Evolutionary conservation across 2,329 filamentous ascomycete genomes (phyloP).

Genomic region (Talaromyces sp.): DNA sequence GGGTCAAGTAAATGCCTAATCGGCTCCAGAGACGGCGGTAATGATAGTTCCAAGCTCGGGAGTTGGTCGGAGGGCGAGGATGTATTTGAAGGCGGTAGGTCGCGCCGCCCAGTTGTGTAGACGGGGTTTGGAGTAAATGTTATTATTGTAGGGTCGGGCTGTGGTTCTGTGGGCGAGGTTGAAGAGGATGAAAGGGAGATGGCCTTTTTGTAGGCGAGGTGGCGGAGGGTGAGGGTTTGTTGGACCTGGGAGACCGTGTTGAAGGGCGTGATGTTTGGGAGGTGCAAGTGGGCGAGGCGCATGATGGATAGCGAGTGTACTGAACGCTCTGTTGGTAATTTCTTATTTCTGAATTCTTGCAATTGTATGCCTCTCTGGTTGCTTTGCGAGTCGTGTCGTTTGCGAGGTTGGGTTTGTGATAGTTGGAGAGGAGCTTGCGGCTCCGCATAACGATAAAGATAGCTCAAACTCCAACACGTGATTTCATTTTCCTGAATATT

Average conservation of each 20-base stretch:
- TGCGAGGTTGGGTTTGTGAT: neutral
- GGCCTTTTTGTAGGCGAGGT: conserved; percentile 60
- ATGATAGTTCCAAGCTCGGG: conserved; percentile 39
- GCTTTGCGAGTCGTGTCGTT: too few relatives aligned
- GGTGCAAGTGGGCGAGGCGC: conserved; percentile 60
- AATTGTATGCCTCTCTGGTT: too few relatives aligned
- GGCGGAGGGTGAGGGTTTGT: conserved; percentile 52
- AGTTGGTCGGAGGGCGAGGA: conserved; percentile 22
- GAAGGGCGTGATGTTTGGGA: conserved; percentile 56
- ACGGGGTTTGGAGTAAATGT: conserved; percentile 80
- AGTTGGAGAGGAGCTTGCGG: neutral
- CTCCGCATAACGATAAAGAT: neutral
- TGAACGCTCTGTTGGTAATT: conserved; percentile 23
- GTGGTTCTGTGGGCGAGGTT: conserved; percentile 38
- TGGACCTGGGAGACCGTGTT: conserved; percentile 55
- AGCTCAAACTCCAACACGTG: conserved; percentile 13
- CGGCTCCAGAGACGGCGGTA: conserved; percentile 35
- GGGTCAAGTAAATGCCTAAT: conserved; percentile 32
- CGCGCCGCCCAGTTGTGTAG: conserved; percentile 86
- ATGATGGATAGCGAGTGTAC: conserved; percentile 30
- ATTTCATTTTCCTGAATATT: neutral
- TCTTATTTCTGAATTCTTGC: neutral
- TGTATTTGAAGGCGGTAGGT: conserved; percentile 49
- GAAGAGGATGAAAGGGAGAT: conserved; percentile 25
- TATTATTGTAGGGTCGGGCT: conserved; percentile 69